Evolutionary conservation across 352 stramenopile species (phyloP).

Genomic region (Globisporangium nunn): DNA sequence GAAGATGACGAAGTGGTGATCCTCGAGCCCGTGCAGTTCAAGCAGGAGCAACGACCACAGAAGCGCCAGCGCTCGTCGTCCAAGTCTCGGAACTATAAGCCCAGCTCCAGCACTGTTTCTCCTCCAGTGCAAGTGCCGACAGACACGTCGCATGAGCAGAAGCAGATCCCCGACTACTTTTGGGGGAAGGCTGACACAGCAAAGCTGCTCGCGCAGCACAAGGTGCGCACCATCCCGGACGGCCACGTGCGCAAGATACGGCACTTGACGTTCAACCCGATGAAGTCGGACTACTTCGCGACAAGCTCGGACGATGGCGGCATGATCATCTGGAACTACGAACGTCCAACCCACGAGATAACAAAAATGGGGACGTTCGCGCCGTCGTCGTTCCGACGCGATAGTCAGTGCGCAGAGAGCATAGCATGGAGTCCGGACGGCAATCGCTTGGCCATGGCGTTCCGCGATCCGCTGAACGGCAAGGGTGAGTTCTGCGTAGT

Average conservation of each 20-base stretch:
- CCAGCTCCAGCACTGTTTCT: constrained; percentile 5
- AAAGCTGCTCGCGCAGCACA: constrained; percentile 67
- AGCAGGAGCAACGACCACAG: constrained; percentile 11
- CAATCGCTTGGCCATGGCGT: constrained; percentile 70
- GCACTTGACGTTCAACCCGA: constrained; percentile 72
- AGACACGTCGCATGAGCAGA: constrained; percentile 19
- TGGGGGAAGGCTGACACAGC: constrained; percentile 55
- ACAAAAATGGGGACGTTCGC: constrained; percentile 51
- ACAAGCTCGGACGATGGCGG: constrained; percentile 75
- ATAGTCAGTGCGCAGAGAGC: constrained; percentile 56
- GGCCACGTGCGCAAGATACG: constrained; percentile 59
- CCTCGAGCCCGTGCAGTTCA: constrained; percentile 36
- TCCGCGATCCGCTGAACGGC: constrained; percentile 53
- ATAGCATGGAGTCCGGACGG: constrained; percentile 74
- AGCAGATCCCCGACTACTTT: constrained; percentile 59
- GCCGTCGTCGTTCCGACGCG: constrained; percentile 52
- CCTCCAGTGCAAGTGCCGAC: constrained; percentile 16
- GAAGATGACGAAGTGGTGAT: constrained; percentile 54
- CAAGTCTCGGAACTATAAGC: constrained; percentile 10
- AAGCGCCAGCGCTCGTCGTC: constrained; percentile 6
- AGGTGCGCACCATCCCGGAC: constrained; percentile 53
- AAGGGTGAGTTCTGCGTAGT: constrained; percentile 76
- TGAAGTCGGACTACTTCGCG: constrained; percentile 62
- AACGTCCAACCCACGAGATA: constrained; percentile 50
- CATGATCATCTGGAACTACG: constrained; percentile 75